Evolutionary conservation across 352 stramenopile species (phyloP).

Genomic region (Globisporangium paddicum): DNA sequence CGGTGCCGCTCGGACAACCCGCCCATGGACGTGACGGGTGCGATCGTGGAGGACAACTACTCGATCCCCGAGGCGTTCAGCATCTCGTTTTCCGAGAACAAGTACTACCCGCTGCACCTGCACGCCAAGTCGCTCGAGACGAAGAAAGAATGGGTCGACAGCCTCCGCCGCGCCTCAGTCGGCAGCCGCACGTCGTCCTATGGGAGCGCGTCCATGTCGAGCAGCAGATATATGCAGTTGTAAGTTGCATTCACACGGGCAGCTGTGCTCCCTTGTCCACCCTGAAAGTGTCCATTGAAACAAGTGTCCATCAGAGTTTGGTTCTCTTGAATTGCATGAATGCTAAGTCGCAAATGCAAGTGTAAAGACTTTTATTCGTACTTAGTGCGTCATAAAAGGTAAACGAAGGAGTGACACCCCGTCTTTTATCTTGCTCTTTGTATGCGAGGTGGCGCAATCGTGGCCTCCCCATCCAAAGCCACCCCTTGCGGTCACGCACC

Average conservation of each 20-base stretch:
- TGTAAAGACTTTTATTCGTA: constrained; percentile 5
- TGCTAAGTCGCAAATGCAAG: no score
- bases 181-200: constrained; percentile 19
- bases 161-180: constrained; percentile 50
- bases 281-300: not conserved
- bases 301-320: not conserved
- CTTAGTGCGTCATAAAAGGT: constrained; percentile 1
- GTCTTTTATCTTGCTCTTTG: constrained; percentile 12
- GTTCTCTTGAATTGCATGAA: constrained; percentile 1
- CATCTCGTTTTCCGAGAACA: constrained; percentile 74
- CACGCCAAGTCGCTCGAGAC: constrained; percentile 75
- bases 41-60: constrained; percentile 71
- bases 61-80: constrained; percentile 78
- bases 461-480: constrained; percentile 16
- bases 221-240: constrained; percentile 34
- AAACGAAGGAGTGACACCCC: not conserved
- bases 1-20: constrained; percentile 73
- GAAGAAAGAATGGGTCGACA: constrained; percentile 80
- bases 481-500: constrained; percentile 11
- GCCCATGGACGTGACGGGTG: constrained; percentile 74
- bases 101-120: constrained; percentile 77
- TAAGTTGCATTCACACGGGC: constrained; percentile 1
- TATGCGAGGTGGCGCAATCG: constrained; percentile 11
- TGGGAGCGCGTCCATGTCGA: constrained; percentile 10
- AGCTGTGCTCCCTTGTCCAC: not conserved